Conservation (phyloP, 257 asterid species). For the Solanum virginianum region DNA sequence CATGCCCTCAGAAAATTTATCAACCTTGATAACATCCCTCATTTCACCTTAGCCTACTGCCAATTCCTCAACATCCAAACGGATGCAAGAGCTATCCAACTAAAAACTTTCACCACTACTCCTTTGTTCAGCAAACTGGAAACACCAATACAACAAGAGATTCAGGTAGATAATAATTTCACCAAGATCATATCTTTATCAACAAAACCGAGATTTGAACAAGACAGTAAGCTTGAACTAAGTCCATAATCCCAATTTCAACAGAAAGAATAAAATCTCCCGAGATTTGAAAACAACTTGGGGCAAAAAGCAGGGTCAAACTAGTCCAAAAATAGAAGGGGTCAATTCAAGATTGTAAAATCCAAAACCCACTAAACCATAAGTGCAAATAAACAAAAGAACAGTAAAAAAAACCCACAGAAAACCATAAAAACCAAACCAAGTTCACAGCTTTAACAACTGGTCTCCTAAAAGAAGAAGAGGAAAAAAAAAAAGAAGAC, state of each 20-base stretch:
- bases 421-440: not conserved
- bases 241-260: not conserved
- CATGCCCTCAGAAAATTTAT: conserved; percentile 37
- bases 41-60: conserved; percentile 35
- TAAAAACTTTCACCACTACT: not conserved
- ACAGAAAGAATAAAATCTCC: not conserved
- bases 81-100: conserved; percentile 21
- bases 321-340: not conserved
- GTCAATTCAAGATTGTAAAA: not conserved
- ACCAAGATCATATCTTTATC: conserved; percentile 7
- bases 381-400: not conserved
- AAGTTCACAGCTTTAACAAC: not conserved
- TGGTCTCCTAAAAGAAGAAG: not conserved
- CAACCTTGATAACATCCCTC: conserved; percentile 53
- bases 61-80: conserved; percentile 35
- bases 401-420: not conserved
- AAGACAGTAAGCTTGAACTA: not conserved
- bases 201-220: not conserved
- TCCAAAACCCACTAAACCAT: conserved; percentile 1
- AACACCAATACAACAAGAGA: not conserved
- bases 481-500: not conserved
- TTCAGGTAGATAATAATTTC: not conserved
- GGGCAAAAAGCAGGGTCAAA: conserved; percentile 8
- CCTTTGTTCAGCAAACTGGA: conserved; percentile 2
- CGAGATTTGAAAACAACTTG: not conserved